phyloP scores from a whole-genome alignment of 495 filamentous ascomycete genomes.

The Aspergillus funiculosus region DNA sequence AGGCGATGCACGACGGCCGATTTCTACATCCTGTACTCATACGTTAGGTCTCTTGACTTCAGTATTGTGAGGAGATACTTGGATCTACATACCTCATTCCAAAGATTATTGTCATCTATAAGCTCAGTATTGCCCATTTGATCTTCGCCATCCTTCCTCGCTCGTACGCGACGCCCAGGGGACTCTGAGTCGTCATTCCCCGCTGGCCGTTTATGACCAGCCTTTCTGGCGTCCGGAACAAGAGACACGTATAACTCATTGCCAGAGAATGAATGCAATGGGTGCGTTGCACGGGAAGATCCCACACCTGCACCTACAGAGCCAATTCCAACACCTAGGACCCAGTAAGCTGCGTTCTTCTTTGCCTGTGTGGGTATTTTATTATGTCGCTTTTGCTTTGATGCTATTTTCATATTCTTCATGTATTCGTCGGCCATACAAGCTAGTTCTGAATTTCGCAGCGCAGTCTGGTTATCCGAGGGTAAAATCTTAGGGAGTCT shows the following conservation, averaged over 20 bases:
- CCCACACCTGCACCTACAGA: constrained; percentile 49
- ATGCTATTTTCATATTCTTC: constrained; percentile 44
- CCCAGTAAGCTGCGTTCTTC: constrained; percentile 51
- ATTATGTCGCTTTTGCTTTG: constrained; percentile 37
- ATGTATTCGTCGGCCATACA: constrained; percentile 58
- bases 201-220: constrained; percentile 38
- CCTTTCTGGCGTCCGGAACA: constrained; percentile 18
- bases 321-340: constrained; percentile 51
- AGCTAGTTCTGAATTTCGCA: constrained; percentile 51
- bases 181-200: constrained; percentile 31
- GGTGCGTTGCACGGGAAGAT: constrained; percentile 30
- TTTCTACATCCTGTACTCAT: constrained; percentile 45
- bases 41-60: constrained; percentile 8
- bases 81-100: constrained; percentile 7
- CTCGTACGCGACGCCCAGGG: constrained; percentile 43
- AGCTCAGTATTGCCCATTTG: constrained; percentile 30
- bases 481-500: constrained; percentile 22
- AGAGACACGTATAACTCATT: constrained; percentile 44
- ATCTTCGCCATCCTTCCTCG: constrained; percentile 32
- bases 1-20: constrained; percentile 54
- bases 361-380: constrained; percentile 41
- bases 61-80: not conserved
- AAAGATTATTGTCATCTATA: constrained; percentile 12
- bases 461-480: constrained; percentile 22
- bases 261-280: constrained; percentile 52